Evolutionary conservation across 83 land plant genomes (phyloP), one percentile per base, ranked within the genome.

Genomic region (Diphasiastrum complanatum): DNA sequence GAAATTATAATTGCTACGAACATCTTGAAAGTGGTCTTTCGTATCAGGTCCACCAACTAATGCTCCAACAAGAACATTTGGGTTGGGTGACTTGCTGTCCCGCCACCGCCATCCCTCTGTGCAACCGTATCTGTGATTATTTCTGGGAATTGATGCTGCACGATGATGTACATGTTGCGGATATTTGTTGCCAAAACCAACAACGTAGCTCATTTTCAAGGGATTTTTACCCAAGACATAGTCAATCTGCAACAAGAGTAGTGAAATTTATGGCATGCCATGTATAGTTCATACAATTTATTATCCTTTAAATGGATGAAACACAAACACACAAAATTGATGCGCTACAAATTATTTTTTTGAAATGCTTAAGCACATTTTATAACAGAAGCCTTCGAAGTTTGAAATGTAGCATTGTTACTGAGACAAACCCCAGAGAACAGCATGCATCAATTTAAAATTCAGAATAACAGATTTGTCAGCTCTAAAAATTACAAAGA

Each of bases 21-120:
- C 65, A 50, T 90, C 97, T 2, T 55, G 22, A 60, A 81, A 90
- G 1, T 60, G 45, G 65, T 89, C 96, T 16, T 50, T 50, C 33
- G 33, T 45, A 61, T 85, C 79, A 1, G 96, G 96, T 5, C 96
- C 96, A 5, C 72, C 91, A 22, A 85, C 96, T 85, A 89, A 75
- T 33, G 96, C 96, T 12, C 96, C 96, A n/a, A 67, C 77, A 29
- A 89, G 65, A 30, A 53, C 73, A 72, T 85, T 64, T 1, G 91
- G 91, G 65, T 89, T 81, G 0, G 91, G 80, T 3, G 64, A 45
- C 2, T 63, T 53, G 5, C 35, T 58, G 47, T 86, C 77, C 23
- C 76, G 43, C 79, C 81, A 86, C 49, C 66, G 67, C 68, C 49
- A 69, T 25, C 91, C 87, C 51, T 61, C 75, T 30, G 65, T 69